Conservation (phyloP, 2,329 filamentous ascomycete genomes). For the Polytolypa hystricis region DNA sequence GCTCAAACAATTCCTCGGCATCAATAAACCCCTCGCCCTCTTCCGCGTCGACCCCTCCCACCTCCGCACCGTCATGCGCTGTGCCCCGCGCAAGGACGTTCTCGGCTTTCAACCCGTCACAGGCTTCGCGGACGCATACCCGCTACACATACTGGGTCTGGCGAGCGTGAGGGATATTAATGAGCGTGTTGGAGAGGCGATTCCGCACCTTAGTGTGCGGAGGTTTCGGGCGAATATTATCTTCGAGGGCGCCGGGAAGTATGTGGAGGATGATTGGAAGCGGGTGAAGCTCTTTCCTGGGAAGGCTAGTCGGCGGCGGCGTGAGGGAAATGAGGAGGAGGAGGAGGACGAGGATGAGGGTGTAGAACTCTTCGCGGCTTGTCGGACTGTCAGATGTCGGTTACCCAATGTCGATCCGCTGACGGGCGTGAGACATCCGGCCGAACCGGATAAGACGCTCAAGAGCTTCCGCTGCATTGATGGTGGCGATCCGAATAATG, state of each 20-base stretch:
- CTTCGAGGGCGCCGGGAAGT: slow-evolving; percentile 41
- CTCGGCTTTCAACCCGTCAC: slow-evolving; percentile 44
- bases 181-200: slow-evolving; percentile 26
- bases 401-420: slow-evolving; percentile 49
- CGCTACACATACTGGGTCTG: slow-evolving; percentile 45
- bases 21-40: slow-evolving; percentile 39
- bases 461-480: slow-evolving; percentile 42
- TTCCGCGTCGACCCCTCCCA: slow-evolving; percentile 40
- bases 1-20: slow-evolving; percentile 37
- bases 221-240: slow-evolving; percentile 50
- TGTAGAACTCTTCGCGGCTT: slow-evolving; percentile 37
- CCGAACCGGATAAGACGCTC: slow-evolving; percentile 40
- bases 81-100: slow-evolving; percentile 40
- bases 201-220: slow-evolving; percentile 37
- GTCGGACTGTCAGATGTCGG: slow-evolving; percentile 47
- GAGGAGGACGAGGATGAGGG: slow-evolving; percentile 16
- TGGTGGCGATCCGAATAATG: slow-evolving; percentile 35
- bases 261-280: slow-evolving; percentile 48
- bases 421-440: slow-evolving; percentile 38
- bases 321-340: neutral
- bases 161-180: slow-evolving; percentile 44
- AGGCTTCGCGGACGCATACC: slow-evolving; percentile 49
- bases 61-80: slow-evolving; percentile 42
- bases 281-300: slow-evolving; percentile 32
- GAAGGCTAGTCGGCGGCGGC: neutral